Evolutionary conservation across 345 rosid genomes (phyloP).

Genomic region (Eucalyptus albens): DNA sequence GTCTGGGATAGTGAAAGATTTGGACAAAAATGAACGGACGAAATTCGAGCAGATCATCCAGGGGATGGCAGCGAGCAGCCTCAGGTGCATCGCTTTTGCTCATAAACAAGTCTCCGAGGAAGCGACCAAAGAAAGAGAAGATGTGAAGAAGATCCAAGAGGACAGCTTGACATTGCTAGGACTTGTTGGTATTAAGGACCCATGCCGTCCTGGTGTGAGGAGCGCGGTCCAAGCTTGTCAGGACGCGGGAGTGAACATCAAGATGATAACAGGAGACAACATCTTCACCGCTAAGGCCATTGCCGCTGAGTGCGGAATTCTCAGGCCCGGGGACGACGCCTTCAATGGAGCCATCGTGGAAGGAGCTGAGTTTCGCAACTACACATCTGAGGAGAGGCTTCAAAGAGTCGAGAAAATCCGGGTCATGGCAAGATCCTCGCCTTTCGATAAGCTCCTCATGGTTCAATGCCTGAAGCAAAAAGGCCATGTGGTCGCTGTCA

Average conservation of each 20-base stretch:
- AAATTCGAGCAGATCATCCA: conserved; percentile 34
- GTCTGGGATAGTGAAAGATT: conserved; percentile 14
- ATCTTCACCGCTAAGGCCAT: conserved; percentile 71
- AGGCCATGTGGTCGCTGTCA: conserved; percentile 71
- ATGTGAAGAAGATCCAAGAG: conserved; percentile 19
- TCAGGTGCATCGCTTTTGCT: conserved; percentile 73
- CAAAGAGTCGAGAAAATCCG: conserved; percentile 40
- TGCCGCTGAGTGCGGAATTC: conserved; percentile 62
- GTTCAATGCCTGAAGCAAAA: conserved; percentile 57
- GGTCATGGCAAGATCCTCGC: conserved; percentile 83
- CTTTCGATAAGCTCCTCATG: conserved; percentile 68
- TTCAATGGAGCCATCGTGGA: conserved; percentile 26
- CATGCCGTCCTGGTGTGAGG: conserved; percentile 54
- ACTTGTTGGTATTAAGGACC: conserved; percentile 70
- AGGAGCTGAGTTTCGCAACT: conserved; percentile 52
- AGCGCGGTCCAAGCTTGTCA: conserved; percentile 58
- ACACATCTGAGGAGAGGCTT: conserved; percentile 19
- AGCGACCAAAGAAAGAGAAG: neutral
- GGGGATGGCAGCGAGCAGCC: conserved; percentile 53
- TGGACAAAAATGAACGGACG: conserved; percentile 13
- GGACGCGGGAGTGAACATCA: conserved; percentile 56
- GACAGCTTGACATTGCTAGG: conserved; percentile 33
- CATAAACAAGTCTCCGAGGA: conserved; percentile 17
- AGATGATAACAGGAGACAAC: conserved; percentile 80
- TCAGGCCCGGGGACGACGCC: conserved; percentile 13